Evolutionary conservation across 495 filamentous ascomycete genomes (phyloP).

Genomic region (Cercophora samala): DNA sequence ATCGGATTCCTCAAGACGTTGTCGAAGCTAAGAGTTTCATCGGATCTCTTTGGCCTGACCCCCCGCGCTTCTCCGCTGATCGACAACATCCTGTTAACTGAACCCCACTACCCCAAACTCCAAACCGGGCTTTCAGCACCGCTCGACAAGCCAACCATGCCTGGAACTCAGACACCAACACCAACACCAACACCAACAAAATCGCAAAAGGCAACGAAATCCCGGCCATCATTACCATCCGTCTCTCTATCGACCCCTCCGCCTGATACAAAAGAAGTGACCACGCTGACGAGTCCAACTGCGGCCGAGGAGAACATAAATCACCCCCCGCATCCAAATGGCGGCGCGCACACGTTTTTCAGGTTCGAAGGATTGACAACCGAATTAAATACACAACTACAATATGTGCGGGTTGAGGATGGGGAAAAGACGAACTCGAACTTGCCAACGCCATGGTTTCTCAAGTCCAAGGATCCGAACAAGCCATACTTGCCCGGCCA

Average conservation of each 20-base stretch:
- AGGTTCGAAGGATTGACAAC: slow-evolving; percentile 15
- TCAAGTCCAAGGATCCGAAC: slow-evolving; percentile 13
- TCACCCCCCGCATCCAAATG: not conserved
- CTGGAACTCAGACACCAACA: not conserved
- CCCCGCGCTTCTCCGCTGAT: not conserved
- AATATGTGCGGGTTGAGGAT: slow-evolving; percentile 6
- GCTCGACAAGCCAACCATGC: not conserved
- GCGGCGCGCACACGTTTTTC: not conserved
- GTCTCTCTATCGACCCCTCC: not conserved
- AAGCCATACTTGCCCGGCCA: slow-evolving; percentile 29
- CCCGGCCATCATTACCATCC: not conserved
- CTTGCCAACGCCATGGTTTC: slow-evolving; percentile 3
- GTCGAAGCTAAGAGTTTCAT: too few species aligned
- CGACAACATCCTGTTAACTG: not conserved
- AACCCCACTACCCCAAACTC: not conserved
- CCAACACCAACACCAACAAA: not conserved
- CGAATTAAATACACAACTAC: slow-evolving; percentile 23
- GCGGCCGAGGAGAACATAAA: not conserved
- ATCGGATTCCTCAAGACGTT: too few species aligned
- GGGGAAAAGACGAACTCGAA: not conserved
- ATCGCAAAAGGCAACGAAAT: not conserved
- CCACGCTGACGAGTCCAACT: not conserved
- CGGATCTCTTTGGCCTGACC: too few species aligned
- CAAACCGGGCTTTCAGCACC: not conserved
- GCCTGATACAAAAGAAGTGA: not conserved